These are phyloP conservation scores for Chytriomyces sp. DNA, from an alignment of 192 early-diverging fungal species.

Conservation along the genomic window DNA sequence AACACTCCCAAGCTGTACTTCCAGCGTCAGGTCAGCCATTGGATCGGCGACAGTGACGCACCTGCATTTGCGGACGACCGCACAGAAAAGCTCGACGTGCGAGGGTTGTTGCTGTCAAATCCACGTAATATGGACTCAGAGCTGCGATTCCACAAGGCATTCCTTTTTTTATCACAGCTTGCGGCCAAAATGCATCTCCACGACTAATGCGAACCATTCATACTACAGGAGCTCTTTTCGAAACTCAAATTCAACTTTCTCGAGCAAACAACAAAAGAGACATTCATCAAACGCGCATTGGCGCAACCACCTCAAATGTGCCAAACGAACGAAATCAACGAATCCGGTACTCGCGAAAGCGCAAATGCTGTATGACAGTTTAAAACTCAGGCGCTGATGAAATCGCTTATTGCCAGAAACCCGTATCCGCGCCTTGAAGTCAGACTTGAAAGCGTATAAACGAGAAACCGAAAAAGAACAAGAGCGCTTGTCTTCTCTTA, in stretches of 20 bases:
- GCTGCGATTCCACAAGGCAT: conserved; percentile 49
- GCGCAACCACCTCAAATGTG: conserved; percentile 45
- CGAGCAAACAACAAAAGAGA: conserved; percentile 61
- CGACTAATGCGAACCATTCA: not conserved
- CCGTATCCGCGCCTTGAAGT: conserved; percentile 19
- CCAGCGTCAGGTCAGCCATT: conserved; percentile 29
- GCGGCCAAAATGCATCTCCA: not conserved
- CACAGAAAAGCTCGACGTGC: conserved; percentile 47
- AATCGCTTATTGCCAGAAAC: not conserved
- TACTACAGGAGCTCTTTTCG: conserved; percentile 53
- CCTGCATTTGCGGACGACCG: conserved; percentile 39
- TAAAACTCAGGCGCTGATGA: not conserved
- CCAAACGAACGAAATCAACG: conserved; percentile 39
- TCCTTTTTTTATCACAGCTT: not conserved
- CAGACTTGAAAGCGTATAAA: conserved; percentile 21
- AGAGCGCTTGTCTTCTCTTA: conserved; percentile 3
- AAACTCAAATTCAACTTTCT: conserved; percentile 64
- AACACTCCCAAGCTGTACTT: conserved; percentile 19
- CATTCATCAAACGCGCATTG: conserved; percentile 53
- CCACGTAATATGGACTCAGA: conserved; percentile 51
- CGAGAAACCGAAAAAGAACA: conserved; percentile 16
- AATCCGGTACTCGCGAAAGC: conserved; percentile 10
- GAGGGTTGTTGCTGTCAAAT: conserved; percentile 42
- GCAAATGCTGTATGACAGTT: not conserved
- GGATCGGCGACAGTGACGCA: conserved; percentile 24